Conservation (phyloP, 371 early-diverging fungal species). For the Smittium mucronatum region DNA sequence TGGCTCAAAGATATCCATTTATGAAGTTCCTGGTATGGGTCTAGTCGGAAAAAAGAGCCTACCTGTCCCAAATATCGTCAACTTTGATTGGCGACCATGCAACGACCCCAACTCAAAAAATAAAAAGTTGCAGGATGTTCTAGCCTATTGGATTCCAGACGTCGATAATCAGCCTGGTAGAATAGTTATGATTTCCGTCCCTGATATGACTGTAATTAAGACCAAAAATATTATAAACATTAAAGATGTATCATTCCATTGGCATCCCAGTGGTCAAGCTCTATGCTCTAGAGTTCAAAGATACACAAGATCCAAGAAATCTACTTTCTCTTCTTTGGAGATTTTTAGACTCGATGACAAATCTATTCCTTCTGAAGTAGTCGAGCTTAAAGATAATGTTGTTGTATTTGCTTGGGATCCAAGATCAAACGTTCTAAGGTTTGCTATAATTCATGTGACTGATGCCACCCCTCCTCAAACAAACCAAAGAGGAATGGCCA, state of each 20-base stretch:
- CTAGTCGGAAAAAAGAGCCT: conserved; percentile 87
- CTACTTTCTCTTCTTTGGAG: conserved; percentile 77
- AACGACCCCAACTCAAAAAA: conserved; percentile 18
- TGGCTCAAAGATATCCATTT: conserved; percentile 68
- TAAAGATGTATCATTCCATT: conserved; percentile 72
- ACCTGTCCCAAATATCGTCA: conserved; percentile 74
- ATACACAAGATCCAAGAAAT: conserved; percentile 84
- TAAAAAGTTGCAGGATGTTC: conserved; percentile 41
- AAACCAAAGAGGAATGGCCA: conserved; percentile 38
- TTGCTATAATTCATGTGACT: conserved; percentile 66
- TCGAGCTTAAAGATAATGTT: conserved; percentile 78
- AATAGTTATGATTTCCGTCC: conserved; percentile 76
- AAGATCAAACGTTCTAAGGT: conserved; percentile 52
- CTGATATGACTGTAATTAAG: conserved; percentile 68
- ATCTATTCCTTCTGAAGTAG: conserved; percentile 86
- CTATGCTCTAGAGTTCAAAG: conserved; percentile 87
- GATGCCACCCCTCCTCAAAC: conserved; percentile 49
- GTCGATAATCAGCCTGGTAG: conserved; percentile 90
- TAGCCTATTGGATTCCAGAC: conserved; percentile 95
- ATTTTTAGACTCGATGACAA: conserved; percentile 85
- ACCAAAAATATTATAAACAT: conserved; percentile 96
- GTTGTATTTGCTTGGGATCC: conserved; percentile 92
- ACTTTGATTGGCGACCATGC: conserved; percentile 84
- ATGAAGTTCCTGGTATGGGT: conserved; percentile 85
- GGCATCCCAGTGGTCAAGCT: conserved; percentile 84